These are phyloP conservation scores for Speleostelium caveatum DNA, from an alignment of 78 protist genomes.

Conservation along the genomic window DNA sequence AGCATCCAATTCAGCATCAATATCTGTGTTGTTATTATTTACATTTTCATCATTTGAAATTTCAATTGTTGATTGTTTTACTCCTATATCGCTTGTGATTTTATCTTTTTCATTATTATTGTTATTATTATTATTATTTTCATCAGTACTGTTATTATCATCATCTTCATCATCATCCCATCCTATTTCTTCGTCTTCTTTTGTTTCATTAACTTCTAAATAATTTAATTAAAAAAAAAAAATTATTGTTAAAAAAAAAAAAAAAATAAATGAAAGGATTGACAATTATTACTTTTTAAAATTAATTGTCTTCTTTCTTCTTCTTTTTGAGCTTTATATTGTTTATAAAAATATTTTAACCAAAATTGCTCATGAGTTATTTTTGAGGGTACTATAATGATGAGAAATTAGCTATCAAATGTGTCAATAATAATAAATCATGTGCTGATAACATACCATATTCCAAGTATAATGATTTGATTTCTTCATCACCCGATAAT, in stretches of 20 bases:
- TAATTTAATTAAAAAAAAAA: neutral
- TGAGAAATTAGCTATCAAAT: too few species aligned
- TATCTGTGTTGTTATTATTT: slow-evolving; percentile 23
- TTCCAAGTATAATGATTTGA: slow-evolving; percentile 8
- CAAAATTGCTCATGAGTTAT: slow-evolving; percentile 63
- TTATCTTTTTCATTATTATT: neutral
- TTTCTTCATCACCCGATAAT: slow-evolving; percentile 51
- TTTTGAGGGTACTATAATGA: slow-evolving; percentile 46
- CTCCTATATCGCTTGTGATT: neutral
- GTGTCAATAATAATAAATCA: neutral
- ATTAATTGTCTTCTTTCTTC: slow-evolving; percentile 72
- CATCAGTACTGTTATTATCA: neutral
- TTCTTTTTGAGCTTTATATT: slow-evolving; percentile 66
- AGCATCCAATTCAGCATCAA: slow-evolving; percentile 60
- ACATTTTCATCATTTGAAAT: neutral
- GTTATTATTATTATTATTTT: neutral
- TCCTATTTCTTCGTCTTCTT: slow-evolving; percentile 57
- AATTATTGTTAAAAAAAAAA: neutral
- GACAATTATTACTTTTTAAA: slow-evolving; percentile 22
- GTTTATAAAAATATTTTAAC: slow-evolving; percentile 73
- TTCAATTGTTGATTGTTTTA: neutral
- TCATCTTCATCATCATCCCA: slow-evolving; percentile 47
- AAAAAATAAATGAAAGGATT: neutral
- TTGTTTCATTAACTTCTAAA: slow-evolving; percentile 25
- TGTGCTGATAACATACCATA: too few species aligned